Evolutionary conservation across 768 basidiomycete species (phyloP), one percentile per base, ranked within the genome.

Genomic region (Psilocybe tampanensis): DNA sequence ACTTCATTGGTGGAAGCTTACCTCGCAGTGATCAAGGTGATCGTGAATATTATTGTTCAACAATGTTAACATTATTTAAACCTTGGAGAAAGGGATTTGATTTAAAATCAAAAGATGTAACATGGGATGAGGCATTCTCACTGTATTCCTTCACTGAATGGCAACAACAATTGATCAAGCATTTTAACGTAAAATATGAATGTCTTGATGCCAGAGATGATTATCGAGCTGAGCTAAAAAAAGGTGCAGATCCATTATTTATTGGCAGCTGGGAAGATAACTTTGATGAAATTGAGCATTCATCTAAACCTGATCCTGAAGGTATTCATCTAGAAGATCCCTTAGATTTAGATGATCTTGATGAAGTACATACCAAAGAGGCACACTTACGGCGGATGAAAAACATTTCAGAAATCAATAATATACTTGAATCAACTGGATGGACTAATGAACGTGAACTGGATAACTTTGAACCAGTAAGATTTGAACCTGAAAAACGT

Each of bases 1-100:
- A 69, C 50, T 72, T 71, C 57, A 47, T 70, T 0, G 69, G 69
- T 3, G 63, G 58, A 1, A 47, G 54, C 2, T 51, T 71, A 2
- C 72, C 72, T 8, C 49, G 66, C 9, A 6, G 51, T 9, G 71
- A 74, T 48, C 36, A 52, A 42, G 72, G 68, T 1, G 72, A 74
- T 56, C 42, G 63, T 15, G 69, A 76, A 33, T 70, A 64, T 42
- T 74, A 74, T 33, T 72, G 68, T 49, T 41, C 56, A 21, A 60
- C 61, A 13, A 70, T 70, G 68, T n/a, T 69, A 3, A 63, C 63
- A 6, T 50, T 71, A 0, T 69, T 71, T 23, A 67, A 64, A 50
- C 70, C 72, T 1, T 75, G 72, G 74, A 34, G 66, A 43, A 21
- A 7, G 3, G 12, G 11, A 22, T 8, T 15, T 6, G 34, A 39